Base-by-base conservation (phyloP, 441 rosid genomes). In the Isatis lusitanica region DNA sequence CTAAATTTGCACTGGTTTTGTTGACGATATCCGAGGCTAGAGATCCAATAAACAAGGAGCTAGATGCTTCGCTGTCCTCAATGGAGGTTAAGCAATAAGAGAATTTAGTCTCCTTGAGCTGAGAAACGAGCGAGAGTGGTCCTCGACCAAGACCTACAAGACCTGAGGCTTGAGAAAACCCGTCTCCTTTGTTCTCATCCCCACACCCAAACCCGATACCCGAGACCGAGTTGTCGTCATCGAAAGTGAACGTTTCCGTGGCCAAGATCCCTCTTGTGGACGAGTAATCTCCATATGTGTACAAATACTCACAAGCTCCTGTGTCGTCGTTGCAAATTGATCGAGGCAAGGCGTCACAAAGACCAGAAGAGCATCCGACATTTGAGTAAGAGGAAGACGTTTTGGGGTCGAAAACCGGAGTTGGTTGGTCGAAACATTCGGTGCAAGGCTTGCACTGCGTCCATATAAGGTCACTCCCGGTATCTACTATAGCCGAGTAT, bases 391-490 rank as follows among this genome's bases (percentile, higher is more conserved):
- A 84, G 0, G 78, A 69, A 15, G 99, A 95, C 17, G 79, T 84
- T 60, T 40, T 61, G 0, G 99, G 99, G 70, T 95, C 89, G 15
- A 91, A 95, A 33, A 95, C 80, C 0, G 97, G 97, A 4, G 87
- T 84, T 2, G 97, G 82, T 68, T 95, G 99, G 18, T 83, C 61
- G 11, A 76, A 95, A 71, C 99, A 95, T 43, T 90, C 82, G 0
- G 68, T 63, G 21, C 99, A 95, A 6, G 98, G 98, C 83, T 91
- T 81, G 81, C 99, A 95, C 44, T 95, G 98, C 13, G 98, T 95
- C 99, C 99, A 95, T 33, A 95, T 88, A 40, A 95, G 78, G 71
- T 95, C 99, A 47, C 98, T 93, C 0, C 98, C 98, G 0, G 99
- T 91, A 68, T 95, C 98, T 71, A 93, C 30, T 21, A 95, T 91